These are phyloP conservation scores for Blastocystis sp. DNA, from an alignment of 352 stramenopile species.

Conservation along the genomic window DNA sequence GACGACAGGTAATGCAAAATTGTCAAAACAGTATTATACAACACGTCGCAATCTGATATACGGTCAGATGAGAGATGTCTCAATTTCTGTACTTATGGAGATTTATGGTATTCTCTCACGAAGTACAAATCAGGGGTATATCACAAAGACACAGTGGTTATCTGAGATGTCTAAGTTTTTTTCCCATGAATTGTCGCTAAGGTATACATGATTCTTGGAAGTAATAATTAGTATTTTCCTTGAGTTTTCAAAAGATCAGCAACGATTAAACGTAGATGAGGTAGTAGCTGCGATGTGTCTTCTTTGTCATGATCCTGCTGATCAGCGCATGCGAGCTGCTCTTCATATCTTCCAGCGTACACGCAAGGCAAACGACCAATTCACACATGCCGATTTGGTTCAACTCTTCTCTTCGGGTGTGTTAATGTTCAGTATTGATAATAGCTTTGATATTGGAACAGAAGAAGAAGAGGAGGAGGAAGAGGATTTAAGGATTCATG, in stretches of 20 bases:
- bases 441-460: conserved; percentile 37
- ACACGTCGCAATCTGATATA: conserved; percentile 34
- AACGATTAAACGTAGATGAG: conserved; percentile 18
- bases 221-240: conserved; percentile 39
- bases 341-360: conserved; percentile 32
- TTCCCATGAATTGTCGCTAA: not conserved
- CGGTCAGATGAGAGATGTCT: conserved; percentile 42
- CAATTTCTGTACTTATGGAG: conserved; percentile 46
- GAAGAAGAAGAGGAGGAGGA: conserved; percentile 15
- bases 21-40: conserved; percentile 43
- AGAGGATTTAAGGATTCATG: conserved; percentile 12
- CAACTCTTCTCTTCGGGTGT: conserved; percentile 16
- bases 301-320: conserved; percentile 45
- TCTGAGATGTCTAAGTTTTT: conserved; percentile 66
- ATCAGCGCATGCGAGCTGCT: conserved; percentile 12
- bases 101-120: conserved; percentile 46
- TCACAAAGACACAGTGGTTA: conserved; percentile 63
- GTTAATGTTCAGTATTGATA: conserved; percentile 45
- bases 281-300: conserved; percentile 57
- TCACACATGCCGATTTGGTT: conserved; percentile 8
- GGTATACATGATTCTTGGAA: not conserved
- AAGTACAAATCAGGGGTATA: conserved; percentile 17
- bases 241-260: conserved; percentile 46
- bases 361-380: not conserved
- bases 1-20: conserved; percentile 5